Conservation (phyloP, 495 filamentous ascomycete species). For the Lepidopterella palustris region DNA sequence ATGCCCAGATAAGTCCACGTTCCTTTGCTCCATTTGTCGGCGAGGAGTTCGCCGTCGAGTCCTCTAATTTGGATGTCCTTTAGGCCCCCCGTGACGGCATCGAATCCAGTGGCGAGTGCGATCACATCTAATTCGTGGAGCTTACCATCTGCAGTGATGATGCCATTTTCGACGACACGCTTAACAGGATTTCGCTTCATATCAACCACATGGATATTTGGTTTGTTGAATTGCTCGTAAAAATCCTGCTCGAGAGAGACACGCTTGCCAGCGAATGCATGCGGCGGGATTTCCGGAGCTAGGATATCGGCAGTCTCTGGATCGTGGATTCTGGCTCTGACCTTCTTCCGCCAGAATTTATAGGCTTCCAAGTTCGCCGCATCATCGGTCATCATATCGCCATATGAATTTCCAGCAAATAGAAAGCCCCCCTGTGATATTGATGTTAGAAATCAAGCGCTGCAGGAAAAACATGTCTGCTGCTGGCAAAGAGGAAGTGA, state of each 20-base stretch:
- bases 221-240: slow-evolving; percentile 47
- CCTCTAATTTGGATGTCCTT: slow-evolving; percentile 45
- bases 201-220: slow-evolving; percentile 47
- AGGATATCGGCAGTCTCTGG: slow-evolving; percentile 43
- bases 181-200: slow-evolving; percentile 41
- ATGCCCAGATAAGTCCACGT: slow-evolving; percentile 47
- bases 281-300: slow-evolving; percentile 42
- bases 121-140: slow-evolving; percentile 47
- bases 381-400: slow-evolving; percentile 44
- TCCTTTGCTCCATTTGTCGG: slow-evolving; percentile 44
- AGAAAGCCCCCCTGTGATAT: slow-evolving; percentile 48
- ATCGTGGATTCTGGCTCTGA: slow-evolving; percentile 43
- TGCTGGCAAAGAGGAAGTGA: too few relatives aligned
- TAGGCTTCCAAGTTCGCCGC: slow-evolving; percentile 44
- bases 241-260: slow-evolving; percentile 46
- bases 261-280: slow-evolving; percentile 47
- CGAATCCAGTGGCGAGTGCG: slow-evolving; percentile 52
- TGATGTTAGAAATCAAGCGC: too few relatives aligned
- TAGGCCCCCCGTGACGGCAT: slow-evolving; percentile 47
- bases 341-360: slow-evolving; percentile 43
- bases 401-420: slow-evolving; percentile 46
- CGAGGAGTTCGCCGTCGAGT: slow-evolving; percentile 38
- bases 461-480: too few relatives aligned
- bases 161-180: slow-evolving; percentile 39
- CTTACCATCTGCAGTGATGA: slow-evolving; percentile 40